Base-by-base conservation (phyloP, 2,329 filamentous ascomycete genomes). In the Fragosphaeria purpurea region DNA sequence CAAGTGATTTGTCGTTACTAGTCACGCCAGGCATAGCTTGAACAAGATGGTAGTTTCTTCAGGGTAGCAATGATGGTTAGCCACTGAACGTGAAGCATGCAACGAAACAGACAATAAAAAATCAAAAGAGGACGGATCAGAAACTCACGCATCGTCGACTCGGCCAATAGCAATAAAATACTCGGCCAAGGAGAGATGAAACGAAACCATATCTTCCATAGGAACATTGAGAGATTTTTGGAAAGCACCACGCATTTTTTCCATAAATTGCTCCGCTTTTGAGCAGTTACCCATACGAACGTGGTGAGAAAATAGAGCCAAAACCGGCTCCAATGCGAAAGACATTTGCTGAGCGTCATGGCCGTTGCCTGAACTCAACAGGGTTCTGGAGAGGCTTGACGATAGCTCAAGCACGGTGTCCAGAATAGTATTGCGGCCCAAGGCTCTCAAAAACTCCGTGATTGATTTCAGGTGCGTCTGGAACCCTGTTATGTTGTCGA, bases 151-250 rank as follows among this genome's bases (percentile, higher is more conserved):
- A 65, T 85, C 81, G 8, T 82, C 74, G 12, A 78, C 67, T 46
- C 82, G 80, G 8, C 84, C 85, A 10, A 83, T 76, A 1, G 78
- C 77, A 13, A 90, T 70, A 33, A 83, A 72, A 62, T 89, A 88
- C 62, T 95, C 87, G 0, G 86, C 82, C 54, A 83, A 81, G 0
- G 82, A 79, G 6, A 95, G 67, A 56, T 89, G 77, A 63, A 85
- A 85, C 12, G 66, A 65, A 8, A 71, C 72, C 22, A 72, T 56
- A 6, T 70, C 68, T 10, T 62, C 62, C 3, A 70, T 66, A 4
- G 65, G 46, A 1, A 31, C 22, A 5, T 63, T 54, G 0, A 60
- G 60, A n/a, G 68, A 61, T n/a, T 67, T 61, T 47, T 68, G 58
- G 7, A 70, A 56, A 13, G 76, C 72, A 22, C 69, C 65, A 55